These are phyloP conservation scores for Coemansia sp. DNA, from an alignment of 192 early-diverging fungal species.

Conservation along the genomic window DNA sequence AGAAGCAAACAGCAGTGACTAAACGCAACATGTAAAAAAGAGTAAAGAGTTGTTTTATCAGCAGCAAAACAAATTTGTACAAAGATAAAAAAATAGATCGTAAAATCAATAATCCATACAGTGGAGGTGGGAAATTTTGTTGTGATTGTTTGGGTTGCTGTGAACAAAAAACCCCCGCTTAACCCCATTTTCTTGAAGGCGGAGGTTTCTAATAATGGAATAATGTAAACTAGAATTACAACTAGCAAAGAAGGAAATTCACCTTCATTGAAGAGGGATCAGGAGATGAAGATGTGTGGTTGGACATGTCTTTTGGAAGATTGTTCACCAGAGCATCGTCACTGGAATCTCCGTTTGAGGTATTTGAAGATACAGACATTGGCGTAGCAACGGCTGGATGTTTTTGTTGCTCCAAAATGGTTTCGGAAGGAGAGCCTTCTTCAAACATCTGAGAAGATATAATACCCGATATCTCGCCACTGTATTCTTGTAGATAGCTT, in stretches of 20 bases:
- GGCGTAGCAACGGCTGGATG: constrained; percentile 22
- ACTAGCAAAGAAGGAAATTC: constrained; percentile 39
- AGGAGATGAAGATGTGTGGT: not conserved
- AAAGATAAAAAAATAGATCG: no score
- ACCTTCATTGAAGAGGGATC: constrained; percentile 52
- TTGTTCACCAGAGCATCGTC: constrained; percentile 29
- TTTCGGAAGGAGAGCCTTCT: not conserved
- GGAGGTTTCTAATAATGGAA: not conserved
- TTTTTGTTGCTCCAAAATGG: constrained; percentile 6
- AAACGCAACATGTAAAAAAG: not conserved
- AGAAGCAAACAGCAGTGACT: not conserved
- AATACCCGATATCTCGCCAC: not conserved
- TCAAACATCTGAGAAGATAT: not conserved
- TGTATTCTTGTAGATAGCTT: not conserved
- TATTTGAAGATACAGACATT: constrained; percentile 26
- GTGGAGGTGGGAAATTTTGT: no score
- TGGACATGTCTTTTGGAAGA: not conserved
- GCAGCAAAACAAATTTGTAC: no score
- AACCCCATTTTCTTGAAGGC: constrained; percentile 1
- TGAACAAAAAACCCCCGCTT: not conserved
- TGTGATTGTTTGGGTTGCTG: no score
- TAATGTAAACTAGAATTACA: not conserved
- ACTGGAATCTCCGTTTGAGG: constrained; percentile 25
- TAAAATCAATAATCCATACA: no score
- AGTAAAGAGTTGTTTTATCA: not conserved